Evolutionary conservation across 1,284 basidiomycete species (phyloP).

Genomic region (Trametes polyzona): DNA sequence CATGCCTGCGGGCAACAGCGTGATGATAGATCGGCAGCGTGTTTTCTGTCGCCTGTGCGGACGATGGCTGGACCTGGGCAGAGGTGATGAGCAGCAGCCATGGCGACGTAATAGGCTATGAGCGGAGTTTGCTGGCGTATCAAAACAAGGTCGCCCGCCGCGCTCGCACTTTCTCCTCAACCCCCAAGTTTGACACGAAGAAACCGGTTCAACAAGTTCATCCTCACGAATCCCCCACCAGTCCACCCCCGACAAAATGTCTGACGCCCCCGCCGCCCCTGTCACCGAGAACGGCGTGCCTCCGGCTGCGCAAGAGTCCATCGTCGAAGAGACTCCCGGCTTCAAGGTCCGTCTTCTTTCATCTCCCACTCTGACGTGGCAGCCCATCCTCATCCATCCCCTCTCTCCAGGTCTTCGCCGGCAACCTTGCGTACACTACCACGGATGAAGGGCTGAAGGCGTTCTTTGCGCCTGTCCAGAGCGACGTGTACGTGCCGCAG

Average conservation of each 20-base stretch:
- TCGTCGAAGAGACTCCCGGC: constrained; percentile 69
- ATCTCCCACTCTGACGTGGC: constrained; percentile 38
- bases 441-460: constrained; percentile 89
- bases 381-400: constrained; percentile 22
- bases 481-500: constrained; percentile 70
- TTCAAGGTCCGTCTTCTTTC: constrained; percentile 60
- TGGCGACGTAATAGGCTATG: constrained; percentile 39
- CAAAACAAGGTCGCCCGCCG: constrained; percentile 40
- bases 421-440: constrained; percentile 86
- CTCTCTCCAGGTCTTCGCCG: constrained; percentile 74
- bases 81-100: constrained; percentile 32
- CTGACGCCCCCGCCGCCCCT: constrained; percentile 82
- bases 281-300: constrained; percentile 80
- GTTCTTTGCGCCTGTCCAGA: constrained; percentile 83
- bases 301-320: constrained; percentile 69
- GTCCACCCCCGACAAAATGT: constrained; percentile 70
- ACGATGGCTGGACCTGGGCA: constrained; percentile 10
- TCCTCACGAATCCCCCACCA: constrained; percentile 53
- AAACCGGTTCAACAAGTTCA: constrained; percentile 81
- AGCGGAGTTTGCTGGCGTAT: constrained; percentile 37
- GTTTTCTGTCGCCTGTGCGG: constrained; percentile 12
- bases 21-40: constrained; percentile 21
- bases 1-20: neutral
- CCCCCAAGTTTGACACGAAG: constrained; percentile 79
- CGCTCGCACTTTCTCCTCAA: constrained; percentile 55